These are phyloP conservation scores for Talaromyces sp. DNA, from an alignment of 2,329 filamentous ascomycete genomes.

Conservation along the genomic window DNA sequence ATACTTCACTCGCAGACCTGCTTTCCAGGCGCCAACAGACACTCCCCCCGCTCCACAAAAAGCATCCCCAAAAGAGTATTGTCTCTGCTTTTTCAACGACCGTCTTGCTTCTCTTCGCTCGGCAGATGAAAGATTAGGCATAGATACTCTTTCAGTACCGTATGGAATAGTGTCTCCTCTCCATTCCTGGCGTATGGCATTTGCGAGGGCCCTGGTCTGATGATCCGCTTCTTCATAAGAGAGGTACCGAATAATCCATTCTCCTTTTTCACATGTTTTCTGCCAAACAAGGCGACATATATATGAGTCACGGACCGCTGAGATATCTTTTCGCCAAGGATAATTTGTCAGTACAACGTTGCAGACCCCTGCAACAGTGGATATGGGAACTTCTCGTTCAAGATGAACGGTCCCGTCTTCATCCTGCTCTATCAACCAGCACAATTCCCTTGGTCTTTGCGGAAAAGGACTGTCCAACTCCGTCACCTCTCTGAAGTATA, in stretches of 20 bases:
- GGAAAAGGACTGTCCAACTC: conserved; percentile 34
- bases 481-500: conserved; percentile 30
- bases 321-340: conserved; percentile 18
- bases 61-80: conserved; percentile 64
- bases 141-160: conserved; percentile 20
- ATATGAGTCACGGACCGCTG: conserved; percentile 20
- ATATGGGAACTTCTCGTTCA: conserved; percentile 37
- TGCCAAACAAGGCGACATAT: conserved; percentile 27
- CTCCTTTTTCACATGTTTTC: conserved; percentile 24
- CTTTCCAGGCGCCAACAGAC: conserved; percentile 56
- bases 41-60: conserved; percentile 71
- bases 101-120: not conserved
- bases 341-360: conserved; percentile 53
- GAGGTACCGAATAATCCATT: conserved; percentile 29
- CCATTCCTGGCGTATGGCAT: conserved; percentile 28
- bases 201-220: conserved; percentile 14
- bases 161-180: conserved; percentile 29
- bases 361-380: conserved; percentile 38
- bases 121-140: not conserved
- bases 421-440: conserved; percentile 37
- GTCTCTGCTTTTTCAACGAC: conserved; percentile 15
- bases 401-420: conserved; percentile 16
- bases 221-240: conserved; percentile 27
- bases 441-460: conserved; percentile 42
- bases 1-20: conserved; percentile 56